A percentile compares a stretch with the other conserved stretches of the same genome.
These are phyloP conservation scores for Paxillus involutus DNA, from an alignment of 768 basidiomycete genomes.

Conservation along the genomic window DNA sequence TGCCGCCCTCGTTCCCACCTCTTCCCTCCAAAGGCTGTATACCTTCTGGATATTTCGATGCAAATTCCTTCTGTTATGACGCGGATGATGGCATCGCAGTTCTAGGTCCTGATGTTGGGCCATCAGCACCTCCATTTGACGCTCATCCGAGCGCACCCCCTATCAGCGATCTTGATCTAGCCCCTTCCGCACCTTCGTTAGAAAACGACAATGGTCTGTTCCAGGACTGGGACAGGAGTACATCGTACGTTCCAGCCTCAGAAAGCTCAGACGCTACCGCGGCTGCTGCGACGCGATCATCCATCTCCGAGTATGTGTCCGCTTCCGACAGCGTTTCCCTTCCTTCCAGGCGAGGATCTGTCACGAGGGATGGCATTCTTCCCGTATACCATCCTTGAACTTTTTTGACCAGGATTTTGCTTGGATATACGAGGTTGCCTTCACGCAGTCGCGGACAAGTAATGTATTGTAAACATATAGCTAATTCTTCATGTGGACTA, in stretches of 20 bases:
- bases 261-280: conserved; percentile 4
- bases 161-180: conserved; percentile 25
- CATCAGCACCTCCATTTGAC: conserved; percentile 49
- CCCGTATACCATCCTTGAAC: conserved; percentile 30
- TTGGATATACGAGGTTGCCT: neutral
- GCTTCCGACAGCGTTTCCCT: conserved; percentile 1
- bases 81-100: conserved; percentile 29
- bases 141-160: conserved; percentile 33
- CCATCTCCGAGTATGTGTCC: neutral
- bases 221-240: conserved; percentile 21
- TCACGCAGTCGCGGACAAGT: conserved; percentile 18
- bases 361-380: conserved; percentile 17
- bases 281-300: neutral
- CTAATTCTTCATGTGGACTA: conserved; percentile 20
- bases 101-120: conserved; percentile 36
- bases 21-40: conserved; percentile 43
- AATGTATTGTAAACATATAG: conserved; percentile 18
- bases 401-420: conserved; percentile 3
- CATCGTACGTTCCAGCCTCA: neutral
- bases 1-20: conserved; percentile 24
- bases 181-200: conserved; percentile 49
- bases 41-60: conserved; percentile 34
- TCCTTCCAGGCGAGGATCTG: conserved; percentile 2
- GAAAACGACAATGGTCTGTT: conserved; percentile 23
- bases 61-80: conserved; percentile 38